Base-by-base conservation (phyloP, 2,329 filamentous ascomycete genomes). In the Fusarium foetens region DNA sequence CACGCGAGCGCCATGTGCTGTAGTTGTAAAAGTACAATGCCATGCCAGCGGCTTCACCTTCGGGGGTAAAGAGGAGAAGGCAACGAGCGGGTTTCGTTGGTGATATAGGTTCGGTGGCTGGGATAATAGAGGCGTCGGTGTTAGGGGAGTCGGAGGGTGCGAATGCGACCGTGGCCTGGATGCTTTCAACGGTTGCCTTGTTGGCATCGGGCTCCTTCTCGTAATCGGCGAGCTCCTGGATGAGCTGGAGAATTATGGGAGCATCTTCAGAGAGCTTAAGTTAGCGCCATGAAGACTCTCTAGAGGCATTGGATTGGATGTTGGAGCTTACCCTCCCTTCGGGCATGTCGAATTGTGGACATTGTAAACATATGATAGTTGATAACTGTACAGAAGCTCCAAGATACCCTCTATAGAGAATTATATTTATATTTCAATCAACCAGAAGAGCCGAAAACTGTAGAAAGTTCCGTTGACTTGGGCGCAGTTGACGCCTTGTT, bases 21-120 rank as follows among this genome's bases (percentile, higher is more conserved):
- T 97, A 98, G 83, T 95, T 98, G 86, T 95, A 94, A 81, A 97
- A 98, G 84, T 94, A 98, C 43, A 98, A 83, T 3, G 94, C 94
- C 88, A 98, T 94, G 52, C 92, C 94, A 0, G 90, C 93, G 1
- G 81, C 80, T 42, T 83, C 79, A 16, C 84, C 81, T 10, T 83
- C 81, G 16, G 85, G 82, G 27, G 86, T 82, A 74, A 86, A 86
- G 60, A 95, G 83, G 14, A 97, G 83, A 38, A 97, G 86, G 54
- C 93, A 95, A 68, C 94, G 92, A 23, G 94, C 93, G 35, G 92
- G 93, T n/a, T 84, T 84, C 8, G 81, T 76, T 4, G 88, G 80
- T 1, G 87, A 84, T 55, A 88, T 91, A 11, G 87, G 81, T 72
- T 89, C 89, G 19, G 86, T 87, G 58, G 83, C 78, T 33, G 84